Evolutionary conservation across 2,329 filamentous ascomycete species (phyloP).

Genomic region (Piedraia hortae): DNA sequence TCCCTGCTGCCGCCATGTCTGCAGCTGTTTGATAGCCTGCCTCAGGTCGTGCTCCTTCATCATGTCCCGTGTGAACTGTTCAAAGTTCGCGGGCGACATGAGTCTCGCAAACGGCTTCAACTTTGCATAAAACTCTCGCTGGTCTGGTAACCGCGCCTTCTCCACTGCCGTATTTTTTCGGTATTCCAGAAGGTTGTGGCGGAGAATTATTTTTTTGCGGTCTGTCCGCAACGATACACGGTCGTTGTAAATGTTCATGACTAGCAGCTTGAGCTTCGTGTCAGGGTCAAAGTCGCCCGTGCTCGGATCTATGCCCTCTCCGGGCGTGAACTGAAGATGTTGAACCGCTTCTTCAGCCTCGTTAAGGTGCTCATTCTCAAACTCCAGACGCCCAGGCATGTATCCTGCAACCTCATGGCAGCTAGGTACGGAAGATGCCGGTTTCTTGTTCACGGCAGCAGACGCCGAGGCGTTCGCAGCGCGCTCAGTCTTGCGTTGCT

Average conservation of each 20-base stretch:
- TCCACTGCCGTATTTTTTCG: conserved; percentile 68
- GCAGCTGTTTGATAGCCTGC: conserved; percentile 66
- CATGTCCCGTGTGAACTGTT: conserved; percentile 56
- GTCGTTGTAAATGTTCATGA: conserved; percentile 96
- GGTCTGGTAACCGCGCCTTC: conserved; percentile 90
- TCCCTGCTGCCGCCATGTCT: conserved; percentile 70
- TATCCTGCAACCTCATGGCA: conserved; percentile 97
- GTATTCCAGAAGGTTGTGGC: conserved; percentile 82
- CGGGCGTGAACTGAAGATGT: conserved; percentile 92
- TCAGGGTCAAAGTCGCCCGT: conserved; percentile 80
- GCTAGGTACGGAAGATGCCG: conserved; percentile 76
- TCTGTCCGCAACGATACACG: conserved; percentile 74
- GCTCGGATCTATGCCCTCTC: conserved; percentile 62
- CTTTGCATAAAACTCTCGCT: conserved; percentile 71
- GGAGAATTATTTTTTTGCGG: conserved; percentile 86
- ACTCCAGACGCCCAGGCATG: conserved; percentile 91
- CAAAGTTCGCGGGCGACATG: conserved; percentile 85
- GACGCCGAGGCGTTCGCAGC: conserved; percentile 60
- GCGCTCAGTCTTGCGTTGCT: conserved; percentile 65
- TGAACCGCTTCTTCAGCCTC: conserved; percentile 96
- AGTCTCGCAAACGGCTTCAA: conserved; percentile 88
- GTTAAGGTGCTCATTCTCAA: conserved; percentile 92
- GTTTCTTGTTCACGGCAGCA: conserved; percentile 66
- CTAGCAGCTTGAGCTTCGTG: conserved; percentile 88
- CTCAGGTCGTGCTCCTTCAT: conserved; percentile 78